Evolutionary conservation across 2,329 filamentous ascomycete genomes (phyloP).

Genomic region (Talaromyces sp.): DNA sequence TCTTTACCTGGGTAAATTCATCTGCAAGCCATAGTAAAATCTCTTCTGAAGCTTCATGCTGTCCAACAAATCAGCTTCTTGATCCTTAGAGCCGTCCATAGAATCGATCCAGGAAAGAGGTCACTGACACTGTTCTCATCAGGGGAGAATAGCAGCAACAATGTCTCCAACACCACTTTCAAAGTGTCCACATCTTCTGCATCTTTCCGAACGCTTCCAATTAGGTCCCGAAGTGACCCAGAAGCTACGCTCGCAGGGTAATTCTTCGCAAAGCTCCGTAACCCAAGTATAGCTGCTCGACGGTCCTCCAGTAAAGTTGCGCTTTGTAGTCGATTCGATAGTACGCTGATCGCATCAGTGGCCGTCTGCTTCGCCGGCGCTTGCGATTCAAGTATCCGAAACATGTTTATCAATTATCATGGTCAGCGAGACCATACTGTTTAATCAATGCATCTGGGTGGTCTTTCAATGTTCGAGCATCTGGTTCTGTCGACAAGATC

Average conservation of each 20-base stretch:
- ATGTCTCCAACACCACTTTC: slow-evolving; percentile 88
- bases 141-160: slow-evolving; percentile 83
- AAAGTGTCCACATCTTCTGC: slow-evolving; percentile 93
- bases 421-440: slow-evolving; percentile 30
- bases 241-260: slow-evolving; percentile 95
- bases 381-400: slow-evolving; percentile 59
- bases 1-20: slow-evolving; percentile 81
- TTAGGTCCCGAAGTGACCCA: slow-evolving; percentile 81
- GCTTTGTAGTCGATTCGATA: slow-evolving; percentile 80
- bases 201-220: slow-evolving; percentile 79
- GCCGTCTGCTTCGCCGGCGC: slow-evolving; percentile 94
- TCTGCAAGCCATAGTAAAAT: slow-evolving; percentile 94
- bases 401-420: slow-evolving; percentile 44
- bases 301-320: slow-evolving; percentile 92
- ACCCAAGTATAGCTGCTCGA: slow-evolving; percentile 82
- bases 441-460: slow-evolving; percentile 11
- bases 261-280: slow-evolving; percentile 93
- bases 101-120: not conserved
- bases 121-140: slow-evolving; percentile 55
- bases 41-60: slow-evolving; percentile 93
- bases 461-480: not conserved
- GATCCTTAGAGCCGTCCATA: not conserved
- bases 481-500: not conserved
- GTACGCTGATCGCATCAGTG: slow-evolving; percentile 84
- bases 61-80: slow-evolving; percentile 21